phyloP scores from a whole-genome alignment of 1,139 yeast species.

The Trichomonascaceae sp. region DNA sequence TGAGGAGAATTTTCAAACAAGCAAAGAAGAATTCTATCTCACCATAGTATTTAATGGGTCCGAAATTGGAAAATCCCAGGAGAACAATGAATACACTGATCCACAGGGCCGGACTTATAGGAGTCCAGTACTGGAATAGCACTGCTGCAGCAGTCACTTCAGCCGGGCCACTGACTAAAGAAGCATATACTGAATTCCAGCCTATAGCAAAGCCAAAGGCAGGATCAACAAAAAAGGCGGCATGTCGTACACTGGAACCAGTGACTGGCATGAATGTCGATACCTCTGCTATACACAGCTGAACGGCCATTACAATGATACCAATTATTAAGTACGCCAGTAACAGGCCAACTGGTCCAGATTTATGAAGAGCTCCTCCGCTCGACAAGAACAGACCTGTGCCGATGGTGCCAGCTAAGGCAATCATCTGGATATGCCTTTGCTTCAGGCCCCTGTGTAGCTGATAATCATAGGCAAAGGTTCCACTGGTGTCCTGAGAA shows the following conservation, averaged over 20 bases:
- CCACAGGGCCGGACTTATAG: slow-evolving; percentile 27
- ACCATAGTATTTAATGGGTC: slow-evolving; percentile 33
- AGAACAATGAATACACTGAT: slow-evolving; percentile 32
- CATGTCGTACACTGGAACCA: slow-evolving; percentile 67
- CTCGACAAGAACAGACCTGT: slow-evolving; percentile 58
- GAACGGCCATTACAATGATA: slow-evolving; percentile 57
- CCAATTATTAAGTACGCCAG: slow-evolving; percentile 60
- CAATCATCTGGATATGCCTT: slow-evolving; percentile 44
- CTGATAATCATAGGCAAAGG: slow-evolving; percentile 8
- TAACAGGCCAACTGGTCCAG: slow-evolving; percentile 65
- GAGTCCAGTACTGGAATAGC: slow-evolving; percentile 33
- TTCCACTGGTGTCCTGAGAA: not conserved
- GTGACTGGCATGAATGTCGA: slow-evolving; percentile 64
- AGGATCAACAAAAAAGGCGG: slow-evolving; percentile 38
- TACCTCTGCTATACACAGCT: slow-evolving; percentile 69
- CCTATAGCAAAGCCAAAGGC: slow-evolving; percentile 30
- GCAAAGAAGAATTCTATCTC: slow-evolving; percentile 33
- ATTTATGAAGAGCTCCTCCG: slow-evolving; percentile 54
- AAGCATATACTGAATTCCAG: slow-evolving; percentile 34
- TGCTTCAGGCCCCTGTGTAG: slow-evolving; percentile 36
- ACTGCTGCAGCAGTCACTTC: slow-evolving; percentile 36
- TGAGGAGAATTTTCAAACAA: slow-evolving; percentile 26
- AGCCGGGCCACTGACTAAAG: slow-evolving; percentile 43
- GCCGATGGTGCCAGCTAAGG: slow-evolving; percentile 47
- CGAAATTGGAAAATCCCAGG: slow-evolving; percentile 29